phyloP scores from a whole-genome alignment of 345 rosid genomes.

The Crucihimalaya himalaica region DNA sequence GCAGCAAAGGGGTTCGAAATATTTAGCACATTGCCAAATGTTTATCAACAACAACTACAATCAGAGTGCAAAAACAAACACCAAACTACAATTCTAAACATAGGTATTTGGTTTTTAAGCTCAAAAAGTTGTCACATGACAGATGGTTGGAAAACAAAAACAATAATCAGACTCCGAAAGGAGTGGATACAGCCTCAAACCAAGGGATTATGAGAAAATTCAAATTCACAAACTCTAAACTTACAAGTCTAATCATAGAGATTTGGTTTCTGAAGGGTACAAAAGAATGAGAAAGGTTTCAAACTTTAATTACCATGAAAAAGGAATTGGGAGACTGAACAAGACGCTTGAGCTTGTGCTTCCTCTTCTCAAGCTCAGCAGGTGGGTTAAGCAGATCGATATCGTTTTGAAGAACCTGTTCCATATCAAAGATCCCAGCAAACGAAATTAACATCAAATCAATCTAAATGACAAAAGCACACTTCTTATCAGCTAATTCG shows the following conservation, averaged over 20 bases:
- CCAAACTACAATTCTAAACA: neutral
- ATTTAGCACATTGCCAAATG: neutral
- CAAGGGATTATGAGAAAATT: neutral
- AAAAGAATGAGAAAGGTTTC: neutral
- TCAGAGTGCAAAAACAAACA: neutral
- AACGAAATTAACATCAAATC: too few relatives aligned
- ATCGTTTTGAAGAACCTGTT: slow-evolving; percentile 69
- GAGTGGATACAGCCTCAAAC: neutral
- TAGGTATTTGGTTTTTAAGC: neutral
- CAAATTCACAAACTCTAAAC: neutral
- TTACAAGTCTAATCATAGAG: neutral
- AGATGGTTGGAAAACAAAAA: neutral
- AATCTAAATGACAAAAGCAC: neutral
- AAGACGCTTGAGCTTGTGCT: slow-evolving; percentile 84
- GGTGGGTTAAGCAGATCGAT: slow-evolving; percentile 75
- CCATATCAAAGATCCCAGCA: too few relatives aligned
- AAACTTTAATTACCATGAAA: slow-evolving; percentile 57
- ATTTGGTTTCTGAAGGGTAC: too few relatives aligned
- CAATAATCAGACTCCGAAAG: neutral
- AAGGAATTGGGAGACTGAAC: slow-evolving; percentile 75
- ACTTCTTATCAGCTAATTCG: neutral
- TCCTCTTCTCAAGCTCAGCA: slow-evolving; percentile 75
- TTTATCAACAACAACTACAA: neutral
- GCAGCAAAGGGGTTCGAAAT: too few relatives aligned
- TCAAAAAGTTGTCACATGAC: neutral